A percentile compares a stretch with the other conserved stretches of the same genome.
Conservation (phyloP, 2,329 filamentous ascomycete species). For the Aureobasidium sp. region DNA sequence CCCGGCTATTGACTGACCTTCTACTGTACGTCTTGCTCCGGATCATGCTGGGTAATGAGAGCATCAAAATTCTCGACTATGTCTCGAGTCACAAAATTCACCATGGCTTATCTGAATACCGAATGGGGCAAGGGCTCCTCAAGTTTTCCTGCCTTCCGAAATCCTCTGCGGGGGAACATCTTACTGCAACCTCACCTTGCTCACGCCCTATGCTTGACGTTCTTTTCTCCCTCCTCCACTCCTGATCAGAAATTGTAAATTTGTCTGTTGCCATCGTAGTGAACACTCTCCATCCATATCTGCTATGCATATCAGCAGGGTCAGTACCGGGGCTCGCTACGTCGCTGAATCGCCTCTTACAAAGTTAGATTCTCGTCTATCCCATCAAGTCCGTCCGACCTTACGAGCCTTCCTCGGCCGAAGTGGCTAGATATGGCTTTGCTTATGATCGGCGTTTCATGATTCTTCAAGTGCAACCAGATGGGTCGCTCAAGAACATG, state of each 20-base stretch:
- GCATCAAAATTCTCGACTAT: neutral
- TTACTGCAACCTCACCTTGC: neutral
- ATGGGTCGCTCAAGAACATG: conserved; percentile 36
- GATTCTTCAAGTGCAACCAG: conserved; percentile 33
- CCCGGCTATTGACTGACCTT: neutral
- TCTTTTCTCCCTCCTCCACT: neutral
- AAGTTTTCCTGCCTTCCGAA: conserved; percentile 1
- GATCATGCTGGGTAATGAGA: neutral
- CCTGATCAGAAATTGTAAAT: conserved; percentile 5
- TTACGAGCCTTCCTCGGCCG: conserved; percentile 31
- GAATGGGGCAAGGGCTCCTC: neutral
- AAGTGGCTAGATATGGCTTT: conserved; percentile 40
- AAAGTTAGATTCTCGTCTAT: conserved; percentile 37
- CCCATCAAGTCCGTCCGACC: conserved; percentile 43
- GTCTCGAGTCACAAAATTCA: neutral
- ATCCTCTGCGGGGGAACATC: neutral
- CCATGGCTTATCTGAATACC: neutral
- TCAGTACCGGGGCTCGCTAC: conserved; percentile 17
- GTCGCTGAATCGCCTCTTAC: conserved; percentile 11
- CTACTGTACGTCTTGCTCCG: neutral
- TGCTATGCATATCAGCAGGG: conserved; percentile 30
- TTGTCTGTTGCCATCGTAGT: neutral
- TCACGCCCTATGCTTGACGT: neutral
- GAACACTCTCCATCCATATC: neutral
- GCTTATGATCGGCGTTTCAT: conserved; percentile 39